Evolutionary conservation across 371 early-diverging fungal species (phyloP).

Genomic region (Lichtheimia ramosa): DNA sequence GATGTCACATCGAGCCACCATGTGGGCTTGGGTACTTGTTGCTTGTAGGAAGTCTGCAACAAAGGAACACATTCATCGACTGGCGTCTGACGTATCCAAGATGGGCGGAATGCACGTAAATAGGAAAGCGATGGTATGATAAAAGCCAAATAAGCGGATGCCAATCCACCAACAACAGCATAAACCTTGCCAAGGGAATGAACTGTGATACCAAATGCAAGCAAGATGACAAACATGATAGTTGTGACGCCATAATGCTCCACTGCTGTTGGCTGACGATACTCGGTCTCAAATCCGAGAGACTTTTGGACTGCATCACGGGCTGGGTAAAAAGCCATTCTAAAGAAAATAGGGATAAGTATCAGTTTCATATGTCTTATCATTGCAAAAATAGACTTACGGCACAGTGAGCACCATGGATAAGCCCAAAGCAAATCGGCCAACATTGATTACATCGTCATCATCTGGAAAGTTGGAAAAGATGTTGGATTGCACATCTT

Average conservation of each 20-base stretch:
- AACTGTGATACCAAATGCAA: conserved; percentile 42
- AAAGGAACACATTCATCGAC: background rate
- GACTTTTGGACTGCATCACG: conserved; percentile 55
- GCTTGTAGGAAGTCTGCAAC: background rate
- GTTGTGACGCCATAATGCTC: conserved; percentile 51
- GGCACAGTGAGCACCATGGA: conserved; percentile 60
- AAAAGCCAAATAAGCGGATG: conserved; percentile 56
- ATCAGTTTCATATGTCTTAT: background rate
- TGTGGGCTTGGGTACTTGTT: conserved; percentile 4
- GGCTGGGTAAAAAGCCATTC: conserved; percentile 60
- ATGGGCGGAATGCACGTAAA: conserved; percentile 33
- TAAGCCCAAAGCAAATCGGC: conserved; percentile 52
- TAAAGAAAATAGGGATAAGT: conserved; percentile 6
- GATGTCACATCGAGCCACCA: conserved; percentile 19
- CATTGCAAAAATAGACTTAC: conserved; percentile 20
- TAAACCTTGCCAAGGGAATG: conserved; percentile 55
- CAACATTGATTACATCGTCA: conserved; percentile 53
- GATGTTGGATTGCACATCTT: conserved; percentile 55
- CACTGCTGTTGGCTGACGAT: conserved; percentile 34
- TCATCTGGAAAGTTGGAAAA: conserved; percentile 58
- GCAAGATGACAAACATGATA: conserved; percentile 38
- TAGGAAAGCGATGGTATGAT: conserved; percentile 56
- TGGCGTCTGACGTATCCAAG: conserved; percentile 4
- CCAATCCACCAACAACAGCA: conserved; percentile 57
- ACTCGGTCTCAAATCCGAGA: conserved; percentile 48